Base-by-base conservation (phyloP, 2,329 filamentous ascomycete species). In the Aspergillus luchuensis region DNA sequence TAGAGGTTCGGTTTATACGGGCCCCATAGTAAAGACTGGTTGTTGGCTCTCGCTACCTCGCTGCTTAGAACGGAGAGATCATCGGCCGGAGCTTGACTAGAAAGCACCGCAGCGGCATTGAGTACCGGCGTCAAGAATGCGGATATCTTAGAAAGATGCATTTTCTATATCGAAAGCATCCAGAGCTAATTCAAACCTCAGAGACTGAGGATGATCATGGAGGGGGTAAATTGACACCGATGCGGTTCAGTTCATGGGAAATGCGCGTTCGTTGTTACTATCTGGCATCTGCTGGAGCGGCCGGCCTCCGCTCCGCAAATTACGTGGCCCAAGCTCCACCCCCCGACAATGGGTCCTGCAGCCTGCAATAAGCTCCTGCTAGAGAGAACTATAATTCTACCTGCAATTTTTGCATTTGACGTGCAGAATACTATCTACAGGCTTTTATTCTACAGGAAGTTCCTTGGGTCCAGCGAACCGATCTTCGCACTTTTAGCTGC, bases 1-100 rank as follows among this genome's bases (percentile, higher is more conserved):
- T 97, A 98, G 48, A 98, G 78, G 72, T 97, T 97, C 0, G 94
- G 90, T 68, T 91, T 87, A 79, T 98, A 99, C 1, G 95, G 92
- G 0, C 95, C 95, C 95, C 95, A 99, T 80, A 98, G 83, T 69
- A 99, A 82, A 71, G 90, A 94, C 72, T 96, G 85, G 76, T 98
- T 97, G 67, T 81, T 85, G 23, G 81, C 80, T 70, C 70, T 75
- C 25, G 74, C 74, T 50, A 78, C 70, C 67, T 82, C 80, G 61
- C 74, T 73, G 59, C 70, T 71, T 60, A 77, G 65, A 54, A 72
- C 55, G 23, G 76, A 73, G 33, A 71, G 69, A 69, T 78, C 73
- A 56, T 71, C 67, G 38, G 64, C 53, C 36, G 68, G 57, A 56
- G 69, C 69, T 63, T 66, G 63, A 51, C 49, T 65, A 41, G 72